Evolutionary conservation across 2,329 filamentous ascomycete species (phyloP).

Genomic region (Botrytis cinerea): DNA sequence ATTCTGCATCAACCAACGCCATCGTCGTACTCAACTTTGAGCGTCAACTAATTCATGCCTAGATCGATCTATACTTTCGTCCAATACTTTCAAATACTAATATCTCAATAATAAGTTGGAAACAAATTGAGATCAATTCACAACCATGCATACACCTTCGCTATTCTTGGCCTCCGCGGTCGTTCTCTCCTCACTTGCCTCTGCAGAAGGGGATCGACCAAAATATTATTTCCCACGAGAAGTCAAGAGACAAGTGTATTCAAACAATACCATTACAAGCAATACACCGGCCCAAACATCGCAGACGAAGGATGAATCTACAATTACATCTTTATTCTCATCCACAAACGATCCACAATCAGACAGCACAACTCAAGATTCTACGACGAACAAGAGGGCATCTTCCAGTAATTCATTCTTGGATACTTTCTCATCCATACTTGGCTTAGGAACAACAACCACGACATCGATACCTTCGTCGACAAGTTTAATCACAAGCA

Average conservation of each 20-base stretch:
- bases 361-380: conserved; percentile 18
- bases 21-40: conserved; percentile 33
- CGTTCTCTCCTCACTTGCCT: conserved; percentile 49
- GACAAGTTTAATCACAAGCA: background rate
- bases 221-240: conserved; percentile 60
- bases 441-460: background rate
- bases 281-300: conserved; percentile 26
- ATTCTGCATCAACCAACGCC: background rate
- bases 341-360: conserved; percentile 31
- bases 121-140: conserved; percentile 10
- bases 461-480: background rate
- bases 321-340: conserved; percentile 21
- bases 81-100: conserved; percentile 16
- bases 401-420: background rate
- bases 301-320: conserved; percentile 23
- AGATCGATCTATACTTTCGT: conserved; percentile 17
- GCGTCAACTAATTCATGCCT: conserved; percentile 31
- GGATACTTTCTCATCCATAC: background rate
- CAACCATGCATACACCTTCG: conserved; percentile 54
- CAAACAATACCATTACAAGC: conserved; percentile 33
- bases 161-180: conserved; percentile 53
- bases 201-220: conserved; percentile 50
- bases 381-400: background rate
- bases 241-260: conserved; percentile 52
- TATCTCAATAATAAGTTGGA: conserved; percentile 20